These are phyloP conservation scores for Cladosporium sp. DNA, from an alignment of 2,329 filamentous ascomycete species.

Conservation along the genomic window DNA sequence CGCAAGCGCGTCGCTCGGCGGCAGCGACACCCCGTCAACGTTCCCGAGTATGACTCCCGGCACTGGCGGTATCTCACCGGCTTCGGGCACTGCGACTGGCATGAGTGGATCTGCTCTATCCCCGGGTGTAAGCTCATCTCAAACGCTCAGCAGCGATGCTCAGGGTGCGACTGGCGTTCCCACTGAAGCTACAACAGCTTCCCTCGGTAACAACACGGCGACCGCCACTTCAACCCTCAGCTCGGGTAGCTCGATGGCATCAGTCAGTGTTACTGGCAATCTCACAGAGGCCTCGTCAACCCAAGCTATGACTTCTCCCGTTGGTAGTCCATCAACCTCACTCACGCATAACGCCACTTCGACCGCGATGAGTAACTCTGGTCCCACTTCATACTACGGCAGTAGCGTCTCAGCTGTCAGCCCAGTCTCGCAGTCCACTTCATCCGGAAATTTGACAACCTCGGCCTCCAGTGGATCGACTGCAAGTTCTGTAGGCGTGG, in stretches of 20 bases:
- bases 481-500: background rate
- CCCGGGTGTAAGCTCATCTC: background rate
- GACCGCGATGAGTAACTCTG: background rate
- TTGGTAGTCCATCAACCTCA: background rate
- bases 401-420: no score
- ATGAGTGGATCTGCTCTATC: background rate
- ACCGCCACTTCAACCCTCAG: background rate
- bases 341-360: background rate
- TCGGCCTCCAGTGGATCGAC: background rate
- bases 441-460: background rate
- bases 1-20: slow-evolving; percentile 8
- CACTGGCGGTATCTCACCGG: background rate
- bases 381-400: background rate
- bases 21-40: background rate
- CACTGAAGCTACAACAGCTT: background rate
- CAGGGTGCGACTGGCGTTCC: background rate
- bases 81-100: background rate
- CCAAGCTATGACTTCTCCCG: background rate
- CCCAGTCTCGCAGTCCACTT: no score
- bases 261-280: background rate
- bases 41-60: slow-evolving; percentile 7
- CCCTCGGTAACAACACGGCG: background rate
- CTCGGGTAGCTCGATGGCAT: background rate
- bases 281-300: background rate
- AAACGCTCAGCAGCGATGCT: background rate